Conservation (phyloP, 805 yeast species). For the Candida chilensis region DNA sequence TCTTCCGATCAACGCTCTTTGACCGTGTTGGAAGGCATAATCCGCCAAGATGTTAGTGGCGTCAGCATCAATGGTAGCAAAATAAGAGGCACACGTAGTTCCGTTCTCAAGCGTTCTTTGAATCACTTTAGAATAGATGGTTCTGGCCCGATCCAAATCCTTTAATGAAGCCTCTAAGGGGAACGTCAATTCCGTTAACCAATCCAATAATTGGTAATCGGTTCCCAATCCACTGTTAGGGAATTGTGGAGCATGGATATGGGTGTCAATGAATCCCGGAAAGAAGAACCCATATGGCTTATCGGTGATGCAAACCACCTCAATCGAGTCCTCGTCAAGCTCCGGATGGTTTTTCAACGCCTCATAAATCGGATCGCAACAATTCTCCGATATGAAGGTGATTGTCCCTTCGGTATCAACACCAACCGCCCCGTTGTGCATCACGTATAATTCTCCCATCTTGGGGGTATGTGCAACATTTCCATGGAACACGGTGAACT, state of each 20-base stretch:
- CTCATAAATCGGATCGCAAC: conserved; percentile 13
- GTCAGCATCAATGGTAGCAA: conserved; percentile 75
- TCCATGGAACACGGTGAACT: conserved; percentile 47
- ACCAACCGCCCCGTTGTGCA: conserved; percentile 50
- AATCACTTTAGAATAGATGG: conserved; percentile 63
- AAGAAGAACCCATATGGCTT: conserved; percentile 50
- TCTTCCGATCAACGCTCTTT: conserved; percentile 85
- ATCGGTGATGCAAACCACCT: conserved; percentile 19
- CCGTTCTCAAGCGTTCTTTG: conserved; percentile 65
- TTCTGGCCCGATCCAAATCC: conserved; percentile 42
- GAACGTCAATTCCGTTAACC: conserved; percentile 85
- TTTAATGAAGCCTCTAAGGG: conserved; percentile 71
- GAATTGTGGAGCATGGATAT: conserved; percentile 78
- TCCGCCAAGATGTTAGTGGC: conserved; percentile 75
- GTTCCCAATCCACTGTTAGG: conserved; percentile 83
- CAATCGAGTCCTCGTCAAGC: conserved; percentile 11
- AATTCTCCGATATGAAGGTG: conserved; percentile 16
- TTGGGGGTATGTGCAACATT: conserved; percentile 67
- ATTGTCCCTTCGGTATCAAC: conserved; percentile 53
- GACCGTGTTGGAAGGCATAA: conserved; percentile 57
- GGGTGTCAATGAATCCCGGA: conserved; percentile 81
- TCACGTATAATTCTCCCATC: conserved; percentile 46
- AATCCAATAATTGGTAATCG: conserved; percentile 74
- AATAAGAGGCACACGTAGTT: conserved; percentile 89
- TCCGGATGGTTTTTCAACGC: conserved; percentile 10